Evolutionary conservation across 176 grass and related monocot genomes (phyloP).

Genomic region (Eleusine coracana): DNA sequence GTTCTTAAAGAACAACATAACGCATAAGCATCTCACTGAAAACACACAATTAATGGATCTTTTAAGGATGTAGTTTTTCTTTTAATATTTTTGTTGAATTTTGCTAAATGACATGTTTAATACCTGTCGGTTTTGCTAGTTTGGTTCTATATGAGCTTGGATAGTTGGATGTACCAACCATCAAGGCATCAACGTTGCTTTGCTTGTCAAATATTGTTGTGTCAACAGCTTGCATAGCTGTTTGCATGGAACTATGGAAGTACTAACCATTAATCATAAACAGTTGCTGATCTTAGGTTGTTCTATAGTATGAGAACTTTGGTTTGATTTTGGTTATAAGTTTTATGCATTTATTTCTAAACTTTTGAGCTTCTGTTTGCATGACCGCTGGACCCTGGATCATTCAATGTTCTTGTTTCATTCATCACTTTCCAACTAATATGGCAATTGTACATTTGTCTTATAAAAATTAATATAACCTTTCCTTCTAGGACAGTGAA

Average conservation of each 20-base stretch:
- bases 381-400: background rate
- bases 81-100: background rate
- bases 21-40: background rate
- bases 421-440: slow-evolving; percentile 25
- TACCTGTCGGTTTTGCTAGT: background rate
- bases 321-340: background rate
- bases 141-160: background rate
- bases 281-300: background rate
- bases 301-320: background rate
- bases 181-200: background rate
- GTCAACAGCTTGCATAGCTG: background rate
- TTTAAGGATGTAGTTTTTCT: background rate
- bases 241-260: slow-evolving; percentile 15
- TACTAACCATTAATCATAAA: background rate
- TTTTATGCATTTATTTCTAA: background rate
- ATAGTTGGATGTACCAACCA: background rate
- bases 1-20: background rate
- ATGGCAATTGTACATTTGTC: slow-evolving; percentile 3
- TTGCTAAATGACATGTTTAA: background rate
- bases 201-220: background rate
- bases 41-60: background rate
- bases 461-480: background rate
- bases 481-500: slow-evolving; percentile 57
- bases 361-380: background rate
- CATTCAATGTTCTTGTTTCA: slow-evolving; percentile 9